Evolutionary conservation across 345 rosid species (phyloP).

Genomic region (Kernera saxatilis): DNA sequence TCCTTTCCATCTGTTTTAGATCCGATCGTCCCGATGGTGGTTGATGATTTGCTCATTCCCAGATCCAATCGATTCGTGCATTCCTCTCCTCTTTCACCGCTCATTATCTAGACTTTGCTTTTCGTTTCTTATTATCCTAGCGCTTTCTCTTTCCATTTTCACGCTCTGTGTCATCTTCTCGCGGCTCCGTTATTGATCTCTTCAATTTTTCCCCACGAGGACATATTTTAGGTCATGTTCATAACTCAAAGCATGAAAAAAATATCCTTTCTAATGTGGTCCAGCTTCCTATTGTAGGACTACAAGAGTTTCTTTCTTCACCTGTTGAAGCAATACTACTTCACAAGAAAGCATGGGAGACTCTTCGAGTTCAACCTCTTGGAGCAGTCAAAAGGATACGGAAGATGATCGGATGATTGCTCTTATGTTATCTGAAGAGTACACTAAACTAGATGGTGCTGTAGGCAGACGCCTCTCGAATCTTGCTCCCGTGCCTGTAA

Average conservation of each 20-base stretch:
- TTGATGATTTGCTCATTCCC: slow-evolving; percentile 3
- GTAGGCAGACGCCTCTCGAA: slow-evolving; percentile 74
- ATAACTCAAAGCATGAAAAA: not conserved
- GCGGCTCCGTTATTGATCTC: not conserved
- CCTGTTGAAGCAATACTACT: slow-evolving; percentile 34
- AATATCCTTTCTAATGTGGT: not conserved
- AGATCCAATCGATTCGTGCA: slow-evolving; percentile 12
- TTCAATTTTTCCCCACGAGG: not conserved
- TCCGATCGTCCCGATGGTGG: slow-evolving; percentile 12
- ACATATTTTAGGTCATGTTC: not conserved
- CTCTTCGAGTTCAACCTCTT: slow-evolving; percentile 73
- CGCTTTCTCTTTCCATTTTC: not conserved
- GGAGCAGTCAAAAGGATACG: slow-evolving; percentile 64
- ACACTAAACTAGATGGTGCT: slow-evolving; percentile 62
- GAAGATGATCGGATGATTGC: slow-evolving; percentile 94
- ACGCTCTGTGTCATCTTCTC: not conserved
- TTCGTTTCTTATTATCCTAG: not conserved
- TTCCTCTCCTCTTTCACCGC: not conserved
- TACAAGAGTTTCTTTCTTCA: not conserved
- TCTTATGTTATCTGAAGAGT: slow-evolving; percentile 70
- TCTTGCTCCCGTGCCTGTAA: slow-evolving; percentile 72
- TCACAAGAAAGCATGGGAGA: slow-evolving; percentile 43
- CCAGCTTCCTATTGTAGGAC: slow-evolving; percentile 1
- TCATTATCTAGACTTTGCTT: too few relatives aligned
- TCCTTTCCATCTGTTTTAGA: slow-evolving; percentile 10